Evolutionary conservation across 805 yeast genomes (phyloP), one percentile per base, ranked within the genome.

Genomic region (Metschnikowia corniflorae): DNA sequence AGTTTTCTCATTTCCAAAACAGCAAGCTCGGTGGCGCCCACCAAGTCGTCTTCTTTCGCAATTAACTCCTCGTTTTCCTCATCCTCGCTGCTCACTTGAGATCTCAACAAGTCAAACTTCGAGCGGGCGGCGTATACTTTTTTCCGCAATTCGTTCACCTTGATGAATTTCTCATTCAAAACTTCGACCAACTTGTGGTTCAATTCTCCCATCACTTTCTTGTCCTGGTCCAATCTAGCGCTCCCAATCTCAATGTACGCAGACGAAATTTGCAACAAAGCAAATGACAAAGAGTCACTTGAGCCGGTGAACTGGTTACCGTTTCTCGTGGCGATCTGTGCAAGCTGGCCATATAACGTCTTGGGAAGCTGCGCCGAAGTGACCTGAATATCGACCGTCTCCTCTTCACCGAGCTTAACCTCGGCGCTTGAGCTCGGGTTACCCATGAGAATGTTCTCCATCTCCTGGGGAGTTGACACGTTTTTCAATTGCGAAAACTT

Each of bases 1-100:
- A 85, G 66, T 46, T 72, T 76, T 58, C 82, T 78, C 93, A 85
- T 83, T 36, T 79, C 77, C 49, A 77, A 75, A n/a, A 83, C 93
- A 0, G 95, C 93, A 18, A 72, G 65, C 39, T 83, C 82, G 4
- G 88, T 84, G 17, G 87, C 86, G 47, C 80, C 75, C 23, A 85
- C 93, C 46, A 85, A 74, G 44, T 82, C 91, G 55, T 85, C 95
- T 59, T 85, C 95, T 42, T 70, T 69, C 13, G 64, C 56, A 41
- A 78, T 80, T 47, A 77, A 62, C 37, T 73, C 77, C 45, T 70
- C 71, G 42, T 67, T 65, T 46, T 79, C 70, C 35, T 77, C 83
- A 28, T 68, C 70, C 9, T 57, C 63, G 17, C 54, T 63, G 28
- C 37, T 34, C 17, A 49, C 35, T 49, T 77, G 83, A 37, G 85